phyloP scores from a whole-genome alignment of 805 yeast species.

The Saccharomyces kudriavzevii region DNA sequence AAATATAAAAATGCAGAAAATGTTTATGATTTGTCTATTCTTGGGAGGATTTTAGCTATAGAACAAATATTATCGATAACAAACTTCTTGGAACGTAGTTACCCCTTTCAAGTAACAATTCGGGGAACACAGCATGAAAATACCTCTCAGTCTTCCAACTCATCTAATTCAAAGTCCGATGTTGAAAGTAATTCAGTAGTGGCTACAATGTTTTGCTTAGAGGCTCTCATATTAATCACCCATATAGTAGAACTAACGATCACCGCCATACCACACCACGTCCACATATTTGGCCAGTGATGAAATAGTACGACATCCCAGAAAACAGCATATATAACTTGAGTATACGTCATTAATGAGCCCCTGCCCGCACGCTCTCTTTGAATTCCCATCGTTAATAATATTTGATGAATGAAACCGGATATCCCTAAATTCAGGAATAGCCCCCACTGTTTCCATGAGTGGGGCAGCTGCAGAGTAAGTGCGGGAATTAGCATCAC shows the following conservation, averaged over 20 bases:
- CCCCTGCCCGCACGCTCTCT: slow-evolving; percentile 69
- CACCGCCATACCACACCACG: slow-evolving; percentile 57
- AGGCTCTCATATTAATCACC: slow-evolving; percentile 32
- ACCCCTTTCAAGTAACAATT: no score
- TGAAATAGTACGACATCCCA: slow-evolving; percentile 68
- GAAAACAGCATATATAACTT: slow-evolving; percentile 64
- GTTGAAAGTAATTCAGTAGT: neutral
- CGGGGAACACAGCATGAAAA: neutral
- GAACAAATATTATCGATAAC: no score
- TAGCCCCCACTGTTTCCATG: slow-evolving; percentile 56
- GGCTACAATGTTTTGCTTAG: neutral
- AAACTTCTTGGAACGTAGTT: no score
- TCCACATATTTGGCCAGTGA: slow-evolving; percentile 60
- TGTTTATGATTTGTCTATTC: neutral
- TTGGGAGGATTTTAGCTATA: no score
- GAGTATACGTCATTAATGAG: slow-evolving; percentile 64
- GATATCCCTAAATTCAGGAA: slow-evolving; percentile 57
- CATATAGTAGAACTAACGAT: slow-evolving; percentile 56
- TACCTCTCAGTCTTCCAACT: neutral
- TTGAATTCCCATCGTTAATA: slow-evolving; percentile 73
- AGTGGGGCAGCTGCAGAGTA: slow-evolving; percentile 52
- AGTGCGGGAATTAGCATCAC: slow-evolving; percentile 51
- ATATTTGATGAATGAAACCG: slow-evolving; percentile 75
- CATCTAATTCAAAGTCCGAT: neutral
- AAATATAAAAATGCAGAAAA: neutral